These are phyloP conservation scores for Phialemonium atrogriseum DNA, from an alignment of 2,329 filamentous ascomycete species.

Conservation along the genomic window DNA sequence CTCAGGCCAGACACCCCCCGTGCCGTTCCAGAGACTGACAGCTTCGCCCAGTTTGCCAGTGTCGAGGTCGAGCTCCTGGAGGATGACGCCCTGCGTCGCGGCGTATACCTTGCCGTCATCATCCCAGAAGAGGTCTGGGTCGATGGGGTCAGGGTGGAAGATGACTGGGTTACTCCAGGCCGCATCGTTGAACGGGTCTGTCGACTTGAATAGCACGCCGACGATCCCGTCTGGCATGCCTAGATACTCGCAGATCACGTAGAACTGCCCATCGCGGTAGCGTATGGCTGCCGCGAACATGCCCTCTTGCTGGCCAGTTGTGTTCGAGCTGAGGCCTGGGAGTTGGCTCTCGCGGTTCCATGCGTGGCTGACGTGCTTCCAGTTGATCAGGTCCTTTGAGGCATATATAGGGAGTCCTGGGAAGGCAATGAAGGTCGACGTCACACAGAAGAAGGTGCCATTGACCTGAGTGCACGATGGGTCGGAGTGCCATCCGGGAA, in stretches of 20 bases:
- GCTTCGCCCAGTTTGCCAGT: conserved; percentile 24
- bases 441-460: conserved; percentile 41
- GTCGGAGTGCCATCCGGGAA: conserved; percentile 42
- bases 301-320: conserved; percentile 20
- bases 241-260: conserved; percentile 22
- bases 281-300: conserved; percentile 26
- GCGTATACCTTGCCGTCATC: conserved; percentile 28
- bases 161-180: conserved; percentile 36
- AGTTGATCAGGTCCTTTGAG: conserved; percentile 40
- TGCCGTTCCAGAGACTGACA: conserved; percentile 34
- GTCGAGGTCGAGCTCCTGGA: conserved; percentile 23
- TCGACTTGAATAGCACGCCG: conserved; percentile 28
- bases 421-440: conserved; percentile 43
- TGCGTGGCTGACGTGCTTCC: conserved; percentile 33
- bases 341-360: conserved; percentile 32
- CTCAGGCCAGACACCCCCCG: conserved; percentile 35
- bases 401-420: conserved; percentile 45
- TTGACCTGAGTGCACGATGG: conserved; percentile 35
- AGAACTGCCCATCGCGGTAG: conserved; percentile 19
- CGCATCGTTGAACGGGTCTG: conserved; percentile 27
- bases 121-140: conserved; percentile 36
- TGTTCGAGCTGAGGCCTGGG: conserved; percentile 22
- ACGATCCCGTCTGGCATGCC: conserved; percentile 7
- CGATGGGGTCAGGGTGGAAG: conserved; percentile 43
- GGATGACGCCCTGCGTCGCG: conserved; percentile 18